A percentile compares a stretch with the other conserved stretches of the same genome.
These are phyloP conservation scores for Suillus variegatus DNA, from an alignment of 768 basidiomycete species.

Conservation along the genomic window DNA sequence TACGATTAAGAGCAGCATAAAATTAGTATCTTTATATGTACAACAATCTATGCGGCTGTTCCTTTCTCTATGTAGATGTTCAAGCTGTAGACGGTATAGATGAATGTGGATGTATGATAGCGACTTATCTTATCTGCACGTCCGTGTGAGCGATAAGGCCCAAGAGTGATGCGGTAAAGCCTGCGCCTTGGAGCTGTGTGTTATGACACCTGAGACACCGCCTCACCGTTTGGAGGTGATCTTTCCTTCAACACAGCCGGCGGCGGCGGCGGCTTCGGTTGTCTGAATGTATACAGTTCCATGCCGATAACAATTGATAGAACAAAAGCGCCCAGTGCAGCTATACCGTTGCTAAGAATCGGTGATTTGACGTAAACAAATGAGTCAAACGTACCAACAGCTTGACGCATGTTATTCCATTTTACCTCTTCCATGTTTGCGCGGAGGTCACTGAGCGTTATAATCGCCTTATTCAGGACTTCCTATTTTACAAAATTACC, in stretches of 20 bases:
- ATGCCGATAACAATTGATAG: slow-evolving; percentile 67
- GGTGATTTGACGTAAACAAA: neutral
- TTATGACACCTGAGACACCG: slow-evolving; percentile 18
- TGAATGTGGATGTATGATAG: slow-evolving; percentile 8
- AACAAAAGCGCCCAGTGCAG: slow-evolving; percentile 64
- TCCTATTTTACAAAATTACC: slow-evolving; percentile 45
- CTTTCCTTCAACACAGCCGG: slow-evolving; percentile 12
- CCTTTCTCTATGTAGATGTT: neutral
- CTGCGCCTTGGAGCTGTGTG: slow-evolving; percentile 7
- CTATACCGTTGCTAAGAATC: slow-evolving; percentile 35
- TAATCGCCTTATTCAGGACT: slow-evolving; percentile 71
- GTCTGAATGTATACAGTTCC: slow-evolving; percentile 57
- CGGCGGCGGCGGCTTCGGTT: slow-evolving; percentile 32
- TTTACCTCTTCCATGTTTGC: slow-evolving; percentile 83
- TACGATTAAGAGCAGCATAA: slow-evolving; percentile 10
- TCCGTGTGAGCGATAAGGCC: neutral
- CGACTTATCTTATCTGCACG: neutral
- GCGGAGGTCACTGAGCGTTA: slow-evolving; percentile 74
- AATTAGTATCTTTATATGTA: slow-evolving; percentile 11
- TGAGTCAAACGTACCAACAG: slow-evolving; percentile 58
- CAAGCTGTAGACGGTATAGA: slow-evolving; percentile 18
- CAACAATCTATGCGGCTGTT: slow-evolving; percentile 9
- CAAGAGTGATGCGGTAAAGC: neutral
- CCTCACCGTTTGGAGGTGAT: slow-evolving; percentile 5
- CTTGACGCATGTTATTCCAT: slow-evolving; percentile 87